These are phyloP conservation scores for Diospyros lotus DNA, from an alignment of 148 eudicot species.

Conservation along the genomic window DNA sequence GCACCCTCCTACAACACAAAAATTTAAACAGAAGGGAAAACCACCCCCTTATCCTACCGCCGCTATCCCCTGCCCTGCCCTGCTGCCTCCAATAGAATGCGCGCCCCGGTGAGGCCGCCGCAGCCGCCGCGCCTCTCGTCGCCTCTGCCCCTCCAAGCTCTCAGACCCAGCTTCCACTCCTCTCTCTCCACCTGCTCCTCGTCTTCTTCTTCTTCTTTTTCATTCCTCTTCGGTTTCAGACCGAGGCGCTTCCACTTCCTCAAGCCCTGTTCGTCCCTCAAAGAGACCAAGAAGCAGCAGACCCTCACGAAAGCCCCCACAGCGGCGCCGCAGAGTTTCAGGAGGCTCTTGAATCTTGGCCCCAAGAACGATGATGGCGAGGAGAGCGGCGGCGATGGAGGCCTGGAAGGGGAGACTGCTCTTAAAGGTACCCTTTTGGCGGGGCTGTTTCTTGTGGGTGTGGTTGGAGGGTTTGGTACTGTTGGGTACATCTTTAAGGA, in stretches of 20 bases:
- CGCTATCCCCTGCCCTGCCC: no score
- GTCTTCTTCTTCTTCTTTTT: conserved; percentile 14
- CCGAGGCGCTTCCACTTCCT: conserved; percentile 48
- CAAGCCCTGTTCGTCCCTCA: conserved; percentile 64
- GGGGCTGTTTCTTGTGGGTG: conserved; percentile 72
- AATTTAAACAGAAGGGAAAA: background rate
- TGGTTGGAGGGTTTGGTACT: conserved; percentile 84
- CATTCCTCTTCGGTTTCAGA: conserved; percentile 22
- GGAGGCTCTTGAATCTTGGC: conserved; percentile 44
- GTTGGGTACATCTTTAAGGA: conserved; percentile 82
- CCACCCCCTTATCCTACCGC: background rate
- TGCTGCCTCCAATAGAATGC: conserved; percentile 22
- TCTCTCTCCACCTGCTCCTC: conserved; percentile 15
- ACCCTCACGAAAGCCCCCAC: conserved; percentile 41
- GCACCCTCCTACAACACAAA: no score
- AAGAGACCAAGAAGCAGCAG: conserved; percentile 51
- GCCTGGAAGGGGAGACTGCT: conserved; percentile 46
- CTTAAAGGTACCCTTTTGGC: conserved; percentile 82
- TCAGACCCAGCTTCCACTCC: conserved; percentile 11
- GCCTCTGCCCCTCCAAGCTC: conserved; percentile 11
- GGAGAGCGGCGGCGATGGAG: conserved; percentile 13
- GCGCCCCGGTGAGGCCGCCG: conserved; percentile 11
- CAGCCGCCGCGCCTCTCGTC: conserved; percentile 23
- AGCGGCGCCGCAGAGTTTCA: conserved; percentile 40
- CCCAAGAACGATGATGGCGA: conserved; percentile 28